Evolutionary conservation across 192 early-diverging fungal species (phyloP), one percentile per base, ranked within the genome.

Genomic region (Dissophora ornata): DNA sequence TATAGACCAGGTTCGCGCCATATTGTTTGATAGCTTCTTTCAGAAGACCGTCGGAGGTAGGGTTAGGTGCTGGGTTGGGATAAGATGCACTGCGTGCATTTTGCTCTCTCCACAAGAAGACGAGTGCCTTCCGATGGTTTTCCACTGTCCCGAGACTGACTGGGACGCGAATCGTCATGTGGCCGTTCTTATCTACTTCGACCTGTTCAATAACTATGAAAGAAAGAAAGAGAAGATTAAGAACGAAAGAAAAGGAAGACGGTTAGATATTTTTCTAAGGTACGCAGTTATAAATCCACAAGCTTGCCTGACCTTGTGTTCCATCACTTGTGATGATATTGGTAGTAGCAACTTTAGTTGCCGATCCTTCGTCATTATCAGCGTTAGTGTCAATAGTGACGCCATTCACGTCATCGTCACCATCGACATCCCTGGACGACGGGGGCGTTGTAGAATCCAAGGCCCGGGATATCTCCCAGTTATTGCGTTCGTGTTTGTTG

Each of bases 61-160:
- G 57, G 28, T 58, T 29, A 8, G 47, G 18, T 15, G 54, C 57
- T 4, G 16, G 44, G 46, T 53, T 68, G 1, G 55, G 57, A 16
- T 45, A 29, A 41, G 28, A 30, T n/a, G n/a, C n/a, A n/a, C n/a
- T n/a, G n/a, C n/a, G n/a, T n/a, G n/a, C n/a, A n/a, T n/a, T n/a
- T n/a, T n/a, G n/a, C n/a, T n/a, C n/a, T n/a, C n/a, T n/a, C 67
- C 67, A 69, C 41, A 69, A 22, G 22, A 42, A 46, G 16, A 61
- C 24, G 16, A 69, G 25, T 0, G 67, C 58, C 41, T 61, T 69
- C 10, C 40, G 12, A 30, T 22, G 24, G 34, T 41, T 56, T n/a
- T 56, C 53, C 1, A 48, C 40, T n/a, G 63, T 46, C n/a, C 26
- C 51, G 19, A 34, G 45, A 2, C 41, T 30, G 13, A 56, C 28